A percentile compares a stretch with the other conserved stretches of the same genome.
These are phyloP conservation scores for Ogataea haglerorum DNA, from an alignment of 805 yeast species.

Conservation along the genomic window DNA sequence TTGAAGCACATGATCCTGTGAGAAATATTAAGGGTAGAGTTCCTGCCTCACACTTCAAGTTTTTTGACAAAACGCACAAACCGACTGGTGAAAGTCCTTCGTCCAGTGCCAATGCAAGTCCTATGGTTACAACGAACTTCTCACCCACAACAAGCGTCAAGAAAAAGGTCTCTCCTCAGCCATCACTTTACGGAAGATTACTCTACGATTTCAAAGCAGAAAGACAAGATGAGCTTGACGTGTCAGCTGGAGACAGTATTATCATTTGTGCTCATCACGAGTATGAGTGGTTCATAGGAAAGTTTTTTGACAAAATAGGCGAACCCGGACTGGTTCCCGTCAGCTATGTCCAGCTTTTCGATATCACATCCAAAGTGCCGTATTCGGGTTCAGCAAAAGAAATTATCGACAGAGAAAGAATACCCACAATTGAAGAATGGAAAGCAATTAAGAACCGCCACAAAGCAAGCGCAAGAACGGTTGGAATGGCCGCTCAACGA, in stretches of 20 bases:
- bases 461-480: slow-evolving; percentile 71
- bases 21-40: slow-evolving; percentile 79
- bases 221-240: slow-evolving; percentile 78
- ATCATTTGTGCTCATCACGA: slow-evolving; percentile 95
- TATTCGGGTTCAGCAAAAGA: slow-evolving; percentile 47
- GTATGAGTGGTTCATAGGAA: slow-evolving; percentile 96
- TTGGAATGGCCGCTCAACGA: slow-evolving; percentile 25
- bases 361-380: slow-evolving; percentile 63
- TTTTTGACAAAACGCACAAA: slow-evolving; percentile 56
- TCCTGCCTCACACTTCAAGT: slow-evolving; percentile 80
- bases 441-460: slow-evolving; percentile 85
- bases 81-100: slow-evolving; percentile 26
- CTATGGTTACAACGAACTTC: slow-evolving; percentile 11
- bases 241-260: slow-evolving; percentile 80
- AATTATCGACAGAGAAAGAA: slow-evolving; percentile 55
- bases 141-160: slow-evolving; percentile 33
- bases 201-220: slow-evolving; percentile 85
- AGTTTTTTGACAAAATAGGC: slow-evolving; percentile 90
- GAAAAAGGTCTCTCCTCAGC: slow-evolving; percentile 22
- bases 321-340: slow-evolving; percentile 98
- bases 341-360: slow-evolving; percentile 80
- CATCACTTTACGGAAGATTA: slow-evolving; percentile 72
- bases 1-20: slow-evolving; percentile 84
- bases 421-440: slow-evolving; percentile 97
- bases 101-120: slow-evolving; percentile 22